These are phyloP conservation scores for Antarctomyces pellizariae DNA, from an alignment of 495 filamentous ascomycete species.

Conservation along the genomic window DNA sequence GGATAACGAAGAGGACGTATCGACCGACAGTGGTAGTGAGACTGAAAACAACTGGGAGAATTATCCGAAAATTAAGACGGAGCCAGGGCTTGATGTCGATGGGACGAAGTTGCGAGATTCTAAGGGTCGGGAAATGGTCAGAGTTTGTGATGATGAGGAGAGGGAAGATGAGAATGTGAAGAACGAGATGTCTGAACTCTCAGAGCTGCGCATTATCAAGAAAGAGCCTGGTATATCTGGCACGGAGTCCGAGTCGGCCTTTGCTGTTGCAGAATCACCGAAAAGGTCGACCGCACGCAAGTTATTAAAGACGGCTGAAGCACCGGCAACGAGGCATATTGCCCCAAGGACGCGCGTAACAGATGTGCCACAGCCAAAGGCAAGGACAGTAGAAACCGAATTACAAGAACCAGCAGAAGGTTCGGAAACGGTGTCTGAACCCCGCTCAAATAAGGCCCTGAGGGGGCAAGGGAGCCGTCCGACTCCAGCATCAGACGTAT, in stretches of 20 bases:
- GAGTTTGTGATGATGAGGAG: constrained; percentile 50
- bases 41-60: constrained; percentile 5
- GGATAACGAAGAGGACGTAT: constrained; percentile 5
- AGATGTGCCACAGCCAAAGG: not conserved
- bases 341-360: too few species aligned
- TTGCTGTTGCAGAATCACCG: not conserved
- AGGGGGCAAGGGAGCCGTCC: not conserved
- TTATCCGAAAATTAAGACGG: constrained; percentile 8
- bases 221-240: not conserved
- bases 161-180: constrained; percentile 7
- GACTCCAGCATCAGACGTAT: constrained; percentile 1
- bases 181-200: constrained; percentile 5
- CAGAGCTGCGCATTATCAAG: constrained; percentile 4
- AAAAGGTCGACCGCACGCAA: not conserved
- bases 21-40: constrained; percentile 8
- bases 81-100: constrained; percentile 26
- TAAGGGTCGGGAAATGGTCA: constrained; percentile 36
- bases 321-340: too few species aligned
- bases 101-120: constrained; percentile 33
- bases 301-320: too few species aligned
- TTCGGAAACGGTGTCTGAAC: constrained; percentile 2
- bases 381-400: constrained; percentile 1
- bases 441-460: not conserved
- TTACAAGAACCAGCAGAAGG: not conserved
- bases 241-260: not conserved